These are phyloP conservation scores for Mycena polygramma DNA, from an alignment of 768 basidiomycete genomes.

Conservation along the genomic window DNA sequence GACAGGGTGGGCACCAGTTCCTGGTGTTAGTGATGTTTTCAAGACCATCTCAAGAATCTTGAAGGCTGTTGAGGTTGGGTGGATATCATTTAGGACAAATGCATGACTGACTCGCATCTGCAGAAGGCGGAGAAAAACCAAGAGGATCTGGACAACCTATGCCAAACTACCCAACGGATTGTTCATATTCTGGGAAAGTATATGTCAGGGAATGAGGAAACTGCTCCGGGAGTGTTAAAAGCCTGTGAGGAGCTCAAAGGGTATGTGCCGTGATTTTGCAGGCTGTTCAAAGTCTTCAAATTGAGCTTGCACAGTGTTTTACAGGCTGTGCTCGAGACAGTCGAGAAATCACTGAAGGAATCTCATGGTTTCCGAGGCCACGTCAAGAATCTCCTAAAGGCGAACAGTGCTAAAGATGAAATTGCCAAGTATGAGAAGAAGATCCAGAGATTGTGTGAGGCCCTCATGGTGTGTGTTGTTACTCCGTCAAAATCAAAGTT, in stretches of 20 bases:
- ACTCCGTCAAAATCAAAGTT: not conserved
- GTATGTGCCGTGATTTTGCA: not conserved
- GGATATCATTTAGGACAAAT: too few species aligned
- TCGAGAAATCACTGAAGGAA: not conserved
- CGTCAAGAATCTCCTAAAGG: not conserved
- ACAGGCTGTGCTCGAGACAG: not conserved
- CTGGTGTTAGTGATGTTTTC: too few species aligned
- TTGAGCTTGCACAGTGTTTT: slow-evolving; percentile 13
- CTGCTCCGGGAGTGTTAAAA: not conserved
- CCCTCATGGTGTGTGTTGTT: not conserved
- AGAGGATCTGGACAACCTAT: slow-evolving; percentile 13
- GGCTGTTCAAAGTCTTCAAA: not conserved
- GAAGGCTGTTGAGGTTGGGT: too few species aligned
- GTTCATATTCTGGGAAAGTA: not conserved
- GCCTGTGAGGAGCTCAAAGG: slow-evolving; percentile 1
- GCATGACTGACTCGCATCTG: too few species aligned
- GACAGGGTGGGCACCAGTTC: too few species aligned
- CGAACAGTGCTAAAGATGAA: not conserved
- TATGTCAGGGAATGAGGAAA: not conserved
- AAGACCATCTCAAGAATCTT: too few species aligned
- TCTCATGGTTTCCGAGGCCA: not conserved
- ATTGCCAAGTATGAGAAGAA: not conserved
- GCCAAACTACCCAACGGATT: not conserved
- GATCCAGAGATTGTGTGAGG: not conserved
- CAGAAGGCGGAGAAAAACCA: slow-evolving; percentile 2